Percentiles rank a stretch among this genome's conserved stretches.
Conservation (phyloP, 2,329 filamentous ascomycete genomes). For the Xylariaceae sp. region DNA sequence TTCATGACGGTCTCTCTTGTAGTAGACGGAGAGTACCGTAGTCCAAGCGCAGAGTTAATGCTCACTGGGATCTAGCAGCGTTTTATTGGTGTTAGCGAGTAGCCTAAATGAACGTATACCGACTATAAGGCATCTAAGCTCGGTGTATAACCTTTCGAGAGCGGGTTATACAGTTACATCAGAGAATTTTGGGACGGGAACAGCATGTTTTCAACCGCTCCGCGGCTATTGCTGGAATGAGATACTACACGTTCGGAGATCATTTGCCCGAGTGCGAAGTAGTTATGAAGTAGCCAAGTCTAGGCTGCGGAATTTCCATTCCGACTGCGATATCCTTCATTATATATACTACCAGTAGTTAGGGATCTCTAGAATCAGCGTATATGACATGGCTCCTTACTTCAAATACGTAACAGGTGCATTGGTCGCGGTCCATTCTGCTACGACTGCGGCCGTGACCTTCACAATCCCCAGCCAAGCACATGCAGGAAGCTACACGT, state of each 20-base stretch:
- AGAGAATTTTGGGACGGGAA: background rate
- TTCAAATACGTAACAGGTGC: conserved; percentile 12
- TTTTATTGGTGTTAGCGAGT: background rate
- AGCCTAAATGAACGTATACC: conserved; percentile 1
- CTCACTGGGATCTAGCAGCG: background rate
- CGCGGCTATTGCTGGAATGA: background rate
- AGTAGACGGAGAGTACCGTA: no score
- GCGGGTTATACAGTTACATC: background rate
- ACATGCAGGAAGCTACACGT: conserved; percentile 35
- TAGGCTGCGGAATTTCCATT: conserved; percentile 12
- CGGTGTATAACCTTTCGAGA: background rate
- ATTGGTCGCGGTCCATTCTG: conserved; percentile 22
- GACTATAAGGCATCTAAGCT: background rate
- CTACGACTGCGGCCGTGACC: conserved; percentile 35
- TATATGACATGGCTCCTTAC: conserved; percentile 7
- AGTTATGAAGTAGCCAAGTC: background rate
- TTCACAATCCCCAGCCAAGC: conserved; percentile 44
- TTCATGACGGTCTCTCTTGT: no score
- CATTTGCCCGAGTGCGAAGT: conserved; percentile 12
- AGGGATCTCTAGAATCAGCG: background rate
- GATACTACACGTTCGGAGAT: background rate
- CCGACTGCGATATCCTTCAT: background rate
- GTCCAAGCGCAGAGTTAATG: no score
- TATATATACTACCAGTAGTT: background rate
- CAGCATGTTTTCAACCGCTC: background rate